Percentiles rank a stretch among this genome's conserved stretches.
Evolutionary conservation across 768 basidiomycete species (phyloP).

Genomic region (Pulveroboletus sp.): DNA sequence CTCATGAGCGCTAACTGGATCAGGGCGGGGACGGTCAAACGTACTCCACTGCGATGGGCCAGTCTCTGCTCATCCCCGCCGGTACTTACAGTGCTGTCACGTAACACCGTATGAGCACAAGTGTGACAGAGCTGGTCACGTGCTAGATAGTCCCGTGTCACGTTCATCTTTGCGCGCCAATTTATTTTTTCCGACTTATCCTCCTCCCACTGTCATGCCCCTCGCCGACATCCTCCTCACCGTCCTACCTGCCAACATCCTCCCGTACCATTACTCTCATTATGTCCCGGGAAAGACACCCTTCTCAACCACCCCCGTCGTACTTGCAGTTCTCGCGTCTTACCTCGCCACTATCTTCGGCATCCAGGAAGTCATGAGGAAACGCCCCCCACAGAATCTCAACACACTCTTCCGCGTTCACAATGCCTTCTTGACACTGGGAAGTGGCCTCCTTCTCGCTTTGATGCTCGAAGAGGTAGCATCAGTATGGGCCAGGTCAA

Average conservation of each 20-base stretch:
- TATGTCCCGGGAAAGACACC: constrained; percentile 58
- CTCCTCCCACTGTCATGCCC: constrained; percentile 47
- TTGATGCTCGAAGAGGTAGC: constrained; percentile 90
- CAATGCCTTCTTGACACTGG: constrained; percentile 82
- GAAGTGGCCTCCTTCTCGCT: constrained; percentile 79
- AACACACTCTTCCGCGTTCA: constrained; percentile 83
- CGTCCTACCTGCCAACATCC: constrained; percentile 45
- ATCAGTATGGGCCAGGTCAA: constrained; percentile 70
- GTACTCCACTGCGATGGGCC: neutral
- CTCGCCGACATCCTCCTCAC: constrained; percentile 70
- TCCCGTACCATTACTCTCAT: constrained; percentile 34
- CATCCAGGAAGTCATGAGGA: constrained; percentile 79
- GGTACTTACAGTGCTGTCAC: neutral
- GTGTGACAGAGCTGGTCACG: neutral
- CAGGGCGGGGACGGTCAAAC: neutral
- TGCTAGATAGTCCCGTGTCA: constrained; percentile 16
- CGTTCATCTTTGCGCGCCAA: constrained; percentile 25
- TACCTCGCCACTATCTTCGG: constrained; percentile 91
- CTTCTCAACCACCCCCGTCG: constrained; percentile 57
- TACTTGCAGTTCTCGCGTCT: constrained; percentile 60
- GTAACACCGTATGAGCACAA: neutral
- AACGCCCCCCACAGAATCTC: constrained; percentile 66
- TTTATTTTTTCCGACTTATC: constrained; percentile 20
- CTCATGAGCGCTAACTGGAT: neutral
- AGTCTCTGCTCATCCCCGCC: no score